Evolutionary conservation across 148 eudicot species (phyloP), one percentile per base, ranked within the genome.

Genomic region (Rheum nobile): DNA sequence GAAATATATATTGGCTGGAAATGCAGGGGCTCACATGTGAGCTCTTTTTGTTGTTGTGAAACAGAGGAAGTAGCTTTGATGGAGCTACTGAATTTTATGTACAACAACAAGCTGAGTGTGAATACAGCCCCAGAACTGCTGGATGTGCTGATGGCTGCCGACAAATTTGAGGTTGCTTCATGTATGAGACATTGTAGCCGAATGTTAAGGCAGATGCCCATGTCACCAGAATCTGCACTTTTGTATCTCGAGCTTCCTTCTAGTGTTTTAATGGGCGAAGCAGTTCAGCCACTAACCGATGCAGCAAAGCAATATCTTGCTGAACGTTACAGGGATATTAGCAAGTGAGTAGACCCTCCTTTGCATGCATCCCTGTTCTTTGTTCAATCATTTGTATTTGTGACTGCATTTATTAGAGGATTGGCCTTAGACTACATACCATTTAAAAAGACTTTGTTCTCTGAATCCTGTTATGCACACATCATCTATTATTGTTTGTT

Each of bases 211-310:
- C 81, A 84, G 77, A 75, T 88, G 82, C 87, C 88, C 34, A 90
- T 90, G 96, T 85, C 87, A 72, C 92, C 96, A 1, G 96, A 88
- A 74, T 88, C 92, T 67, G 92, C 96, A 21, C 81, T 90, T 41
- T 80, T 90, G 6, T 90, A 90, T 71, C 78, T 90, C 17, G 96
- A 90, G n/a, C n/a, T n/a, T n/a, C n/a, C n/a, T n/a, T n/a, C n/a
- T n/a, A n/a, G n/a, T n/a, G n/a, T n/a, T n/a, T 85, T 90, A 72
- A 90, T 90, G 90, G 96, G 86, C 35, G 96, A 90, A 72, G 92
- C 96, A 48, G 96, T 90, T 81, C 92, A 86, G 74, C 90, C 96
- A 48, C 84, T 90, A 82, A 90, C 96, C n/a, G 96, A 90, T 78
- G 86, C 90, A 47, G 96, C 92, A n/a, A 90, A 88, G 79, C 85